These are phyloP conservation scores for Lathyrus aphaca DNA, from an alignment of 306 rosid genomes.

Conservation along the genomic window DNA sequence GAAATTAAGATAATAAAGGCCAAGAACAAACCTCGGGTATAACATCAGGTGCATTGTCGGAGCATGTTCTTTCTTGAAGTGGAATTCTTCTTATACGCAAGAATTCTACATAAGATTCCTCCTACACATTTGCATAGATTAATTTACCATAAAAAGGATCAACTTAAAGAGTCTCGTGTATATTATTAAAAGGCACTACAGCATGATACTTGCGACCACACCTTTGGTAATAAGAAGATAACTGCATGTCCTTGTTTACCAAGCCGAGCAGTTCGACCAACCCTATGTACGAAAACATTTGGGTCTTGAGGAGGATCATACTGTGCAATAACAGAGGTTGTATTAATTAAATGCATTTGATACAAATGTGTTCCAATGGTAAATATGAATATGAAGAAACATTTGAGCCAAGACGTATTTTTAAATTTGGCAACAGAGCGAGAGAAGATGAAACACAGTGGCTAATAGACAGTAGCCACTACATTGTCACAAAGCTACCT, in stretches of 20 bases:
- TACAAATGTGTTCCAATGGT: not conserved
- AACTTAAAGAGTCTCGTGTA: slow-evolving; percentile 1
- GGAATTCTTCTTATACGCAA: slow-evolving; percentile 73
- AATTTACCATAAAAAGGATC: slow-evolving; percentile 18
- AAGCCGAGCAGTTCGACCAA: slow-evolving; percentile 95
- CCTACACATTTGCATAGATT: slow-evolving; percentile 51
- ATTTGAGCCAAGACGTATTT: not conserved
- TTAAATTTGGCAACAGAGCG: slow-evolving; percentile 5
- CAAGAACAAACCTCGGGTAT: slow-evolving; percentile 64
- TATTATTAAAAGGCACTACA: slow-evolving; percentile 11
- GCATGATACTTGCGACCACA: slow-evolving; percentile 35
- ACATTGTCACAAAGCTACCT: slow-evolving; percentile 58
- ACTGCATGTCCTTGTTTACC: slow-evolving; percentile 90
- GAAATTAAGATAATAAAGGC: slow-evolving; percentile 17
- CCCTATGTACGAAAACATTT: slow-evolving; percentile 89
- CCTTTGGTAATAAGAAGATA: slow-evolving; percentile 92
- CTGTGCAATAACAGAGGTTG: slow-evolving; percentile 49
- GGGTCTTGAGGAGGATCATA: slow-evolving; percentile 99
- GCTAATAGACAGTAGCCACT: slow-evolving; percentile 22
- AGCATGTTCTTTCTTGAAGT: slow-evolving; percentile 63
- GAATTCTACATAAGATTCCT: slow-evolving; percentile 85
- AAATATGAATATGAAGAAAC: slow-evolving; percentile 31
- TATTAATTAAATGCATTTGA: not conserved
- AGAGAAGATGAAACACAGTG: slow-evolving; percentile 22
- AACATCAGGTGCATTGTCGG: slow-evolving; percentile 68